A percentile compares a stretch with the other conserved stretches of the same genome.
Conservation (phyloP, 1,284 basidiomycete genomes). For the Wolfiporia cocos region DNA sequence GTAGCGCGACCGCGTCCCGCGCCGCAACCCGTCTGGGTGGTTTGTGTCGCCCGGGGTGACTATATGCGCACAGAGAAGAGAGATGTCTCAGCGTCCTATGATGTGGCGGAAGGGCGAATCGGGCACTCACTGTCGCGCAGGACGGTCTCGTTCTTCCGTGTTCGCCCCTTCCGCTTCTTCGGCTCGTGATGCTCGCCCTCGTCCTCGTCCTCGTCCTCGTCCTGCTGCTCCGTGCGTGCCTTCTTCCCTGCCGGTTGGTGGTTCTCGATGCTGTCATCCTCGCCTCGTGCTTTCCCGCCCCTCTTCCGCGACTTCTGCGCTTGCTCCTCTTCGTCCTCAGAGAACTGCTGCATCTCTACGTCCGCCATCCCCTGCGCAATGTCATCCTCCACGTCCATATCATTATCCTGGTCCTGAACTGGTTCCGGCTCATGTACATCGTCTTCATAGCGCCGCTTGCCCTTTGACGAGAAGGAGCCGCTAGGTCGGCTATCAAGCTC, state of each 20-base stretch:
- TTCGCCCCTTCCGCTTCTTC: slow-evolving; percentile 19
- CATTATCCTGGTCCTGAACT: no score
- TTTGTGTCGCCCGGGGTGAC: slow-evolving; percentile 16
- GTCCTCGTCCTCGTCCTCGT: slow-evolving; percentile 19
- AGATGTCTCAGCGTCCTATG: no score
- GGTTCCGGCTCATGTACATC: no score
- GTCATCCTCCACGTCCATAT: slow-evolving; percentile 47
- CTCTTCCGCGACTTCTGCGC: slow-evolving; percentile 12
- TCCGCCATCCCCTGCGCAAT: slow-evolving; percentile 39
- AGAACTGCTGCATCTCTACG: slow-evolving; percentile 14
- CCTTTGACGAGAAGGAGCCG: slow-evolving; percentile 12
- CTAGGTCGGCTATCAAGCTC: slow-evolving; percentile 17
- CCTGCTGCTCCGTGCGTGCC: slow-evolving; percentile 20
- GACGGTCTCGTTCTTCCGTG: slow-evolving; percentile 17
- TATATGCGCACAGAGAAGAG: no score
- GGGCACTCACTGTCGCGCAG: slow-evolving; percentile 22
- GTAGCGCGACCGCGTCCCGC: slow-evolving; percentile 67
- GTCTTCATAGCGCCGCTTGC: no score
- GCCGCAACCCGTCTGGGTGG: slow-evolving; percentile 48
- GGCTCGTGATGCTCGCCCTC: no score
- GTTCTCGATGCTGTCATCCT: slow-evolving; percentile 12
- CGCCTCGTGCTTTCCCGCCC: slow-evolving; percentile 14
- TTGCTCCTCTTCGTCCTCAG: slow-evolving; percentile 15
- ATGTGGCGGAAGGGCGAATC: no score
- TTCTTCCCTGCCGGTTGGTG: slow-evolving; percentile 16